phyloP scores from a whole-genome alignment of 805 yeast species.

The Nakazawaea ernobii region DNA sequence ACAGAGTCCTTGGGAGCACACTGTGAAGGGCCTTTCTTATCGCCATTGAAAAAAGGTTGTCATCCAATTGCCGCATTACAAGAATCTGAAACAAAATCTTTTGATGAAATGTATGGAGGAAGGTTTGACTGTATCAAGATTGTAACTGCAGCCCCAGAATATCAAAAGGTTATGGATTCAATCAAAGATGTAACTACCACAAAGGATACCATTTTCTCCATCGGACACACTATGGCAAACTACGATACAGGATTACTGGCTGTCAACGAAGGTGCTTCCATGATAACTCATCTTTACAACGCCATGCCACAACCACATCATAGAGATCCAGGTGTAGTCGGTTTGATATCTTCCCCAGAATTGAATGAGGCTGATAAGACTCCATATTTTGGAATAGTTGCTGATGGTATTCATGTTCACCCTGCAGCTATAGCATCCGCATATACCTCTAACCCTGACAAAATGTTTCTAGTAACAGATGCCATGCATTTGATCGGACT shows the following conservation, averaged over 20 bases:
- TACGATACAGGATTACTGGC: conserved; percentile 33
- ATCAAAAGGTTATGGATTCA: conserved; percentile 36
- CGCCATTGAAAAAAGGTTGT: conserved; percentile 42
- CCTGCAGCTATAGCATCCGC: conserved; percentile 47
- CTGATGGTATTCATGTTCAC: conserved; percentile 57
- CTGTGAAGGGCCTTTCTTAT: conserved; percentile 54
- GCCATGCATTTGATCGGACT: conserved; percentile 54
- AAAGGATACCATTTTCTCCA: conserved; percentile 33
- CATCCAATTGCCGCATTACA: conserved; percentile 42
- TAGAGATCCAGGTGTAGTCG: conserved; percentile 52
- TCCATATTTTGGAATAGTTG: conserved; percentile 50
- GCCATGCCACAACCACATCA: conserved; percentile 61
- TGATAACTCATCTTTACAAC: conserved; percentile 56
- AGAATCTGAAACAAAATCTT: conserved; percentile 25
- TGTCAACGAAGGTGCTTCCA: conserved; percentile 44
- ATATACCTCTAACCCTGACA: conserved; percentile 45
- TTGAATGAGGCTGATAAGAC: conserved; percentile 9
- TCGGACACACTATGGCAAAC: conserved; percentile 42
- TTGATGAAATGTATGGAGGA: conserved; percentile 34
- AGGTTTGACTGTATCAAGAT: conserved; percentile 25
- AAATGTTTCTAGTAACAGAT: conserved; percentile 51
- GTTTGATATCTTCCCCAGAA: conserved; percentile 33
- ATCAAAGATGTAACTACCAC: conserved; percentile 27
- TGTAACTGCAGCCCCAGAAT: conserved; percentile 47
- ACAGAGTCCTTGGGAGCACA: conserved; percentile 53